Percentiles rank a stretch among this genome's conserved stretches.
phyloP scores from a whole-genome alignment of 2,329 filamentous ascomycete genomes.

The Venturia carpophila region DNA sequence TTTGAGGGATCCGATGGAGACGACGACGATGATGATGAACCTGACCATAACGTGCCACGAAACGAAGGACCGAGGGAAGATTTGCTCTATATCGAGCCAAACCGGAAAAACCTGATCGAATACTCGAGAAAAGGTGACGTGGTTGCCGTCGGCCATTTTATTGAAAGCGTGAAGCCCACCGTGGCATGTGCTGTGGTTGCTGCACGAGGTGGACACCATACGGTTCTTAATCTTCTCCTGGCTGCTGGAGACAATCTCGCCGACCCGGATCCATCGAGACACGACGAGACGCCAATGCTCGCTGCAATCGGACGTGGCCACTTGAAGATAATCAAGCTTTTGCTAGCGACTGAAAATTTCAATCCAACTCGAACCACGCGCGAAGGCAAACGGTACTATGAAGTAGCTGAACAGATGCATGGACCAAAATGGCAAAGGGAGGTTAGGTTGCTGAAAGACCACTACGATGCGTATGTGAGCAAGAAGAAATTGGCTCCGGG shows the following conservation, averaged over 20 bases:
- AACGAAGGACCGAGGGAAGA: constrained; percentile 30
- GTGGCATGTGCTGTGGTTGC: constrained; percentile 84
- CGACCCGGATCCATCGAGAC: constrained; percentile 61
- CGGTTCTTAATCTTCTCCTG: constrained; percentile 67
- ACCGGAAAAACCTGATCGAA: constrained; percentile 41
- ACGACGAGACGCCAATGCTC: constrained; percentile 84
- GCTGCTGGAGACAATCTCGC: constrained; percentile 32
- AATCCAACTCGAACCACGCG: constrained; percentile 69
- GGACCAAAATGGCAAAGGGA: constrained; percentile 90
- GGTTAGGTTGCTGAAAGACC: constrained; percentile 67
- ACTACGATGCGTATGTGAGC: constrained; percentile 53
- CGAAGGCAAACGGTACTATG: constrained; percentile 73
- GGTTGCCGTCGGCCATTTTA: constrained; percentile 41
- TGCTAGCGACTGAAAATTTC: constrained; percentile 70
- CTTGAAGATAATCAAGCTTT: constrained; percentile 71
- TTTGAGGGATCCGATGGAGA: constrained; percentile 34
- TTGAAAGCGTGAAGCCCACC: constrained; percentile 53
- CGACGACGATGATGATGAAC: constrained; percentile 36
- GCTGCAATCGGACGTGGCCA: constrained; percentile 87
- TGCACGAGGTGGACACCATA: constrained; percentile 82
- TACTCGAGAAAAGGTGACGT: constrained; percentile 43
- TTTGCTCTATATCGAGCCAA: constrained; percentile 43
- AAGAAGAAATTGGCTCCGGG: constrained; percentile 5
- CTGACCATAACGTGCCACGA: constrained; percentile 18
- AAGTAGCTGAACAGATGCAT: constrained; percentile 73